Evolutionary conservation across 345 rosid species (phyloP).

Genomic region (Alliaria petiolata): DNA sequence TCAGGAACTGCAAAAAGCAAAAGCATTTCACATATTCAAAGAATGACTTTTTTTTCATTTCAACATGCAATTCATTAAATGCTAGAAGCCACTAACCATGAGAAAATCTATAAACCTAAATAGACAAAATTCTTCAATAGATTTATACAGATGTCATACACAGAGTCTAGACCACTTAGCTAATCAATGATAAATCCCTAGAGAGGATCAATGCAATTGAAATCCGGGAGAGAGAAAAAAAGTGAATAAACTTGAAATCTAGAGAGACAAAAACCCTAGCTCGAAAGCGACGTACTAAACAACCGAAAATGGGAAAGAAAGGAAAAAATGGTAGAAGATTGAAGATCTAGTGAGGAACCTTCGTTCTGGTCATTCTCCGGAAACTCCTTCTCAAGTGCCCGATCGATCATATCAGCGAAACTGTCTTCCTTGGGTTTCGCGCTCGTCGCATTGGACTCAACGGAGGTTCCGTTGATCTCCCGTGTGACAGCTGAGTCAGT

Average conservation of each 20-base stretch:
- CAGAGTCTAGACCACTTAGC: neutral
- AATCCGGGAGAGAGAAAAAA: neutral
- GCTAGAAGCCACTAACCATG: neutral
- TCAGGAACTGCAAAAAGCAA: constrained; percentile 53
- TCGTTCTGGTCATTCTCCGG: constrained; percentile 75
- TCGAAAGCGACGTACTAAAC: neutral
- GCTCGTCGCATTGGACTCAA: constrained; percentile 39
- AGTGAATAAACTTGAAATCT: neutral
- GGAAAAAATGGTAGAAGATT: neutral
- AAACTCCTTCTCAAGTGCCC: constrained; percentile 89
- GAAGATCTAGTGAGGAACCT: constrained; percentile 55
- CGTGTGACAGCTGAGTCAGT: constrained; percentile 23
- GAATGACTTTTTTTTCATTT: neutral
- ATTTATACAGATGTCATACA: neutral
- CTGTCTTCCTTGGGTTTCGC: constrained; percentile 58
- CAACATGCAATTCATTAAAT: constrained; percentile 4
- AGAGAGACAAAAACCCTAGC: constrained; percentile 35
- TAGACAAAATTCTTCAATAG: neutral
- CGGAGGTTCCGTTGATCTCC: constrained; percentile 40
- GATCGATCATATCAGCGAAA: constrained; percentile 85
- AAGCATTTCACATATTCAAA: neutral
- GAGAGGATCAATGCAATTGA: constrained; percentile 2
- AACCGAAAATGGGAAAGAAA: neutral
- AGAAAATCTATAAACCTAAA: constrained; percentile 18
- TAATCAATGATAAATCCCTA: constrained; percentile 12